Base-by-base conservation (phyloP, 2,329 filamentous ascomycete species). In the Colletotrichum shisoi region DNA sequence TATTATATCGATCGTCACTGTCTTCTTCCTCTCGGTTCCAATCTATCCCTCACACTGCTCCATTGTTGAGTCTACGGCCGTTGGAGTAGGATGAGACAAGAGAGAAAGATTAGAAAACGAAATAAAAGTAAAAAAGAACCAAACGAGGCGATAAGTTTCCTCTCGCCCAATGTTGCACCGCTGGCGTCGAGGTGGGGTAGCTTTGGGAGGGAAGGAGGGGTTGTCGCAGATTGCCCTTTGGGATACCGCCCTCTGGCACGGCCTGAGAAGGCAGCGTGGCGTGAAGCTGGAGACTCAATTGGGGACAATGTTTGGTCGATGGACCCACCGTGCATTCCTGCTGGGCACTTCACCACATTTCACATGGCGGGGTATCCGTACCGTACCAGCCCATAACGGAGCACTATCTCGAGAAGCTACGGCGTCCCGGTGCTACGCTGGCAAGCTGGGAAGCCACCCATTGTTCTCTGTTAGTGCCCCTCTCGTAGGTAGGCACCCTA, bases 201-300 rank as follows among this genome's bases (percentile, higher is more conserved):
- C 45, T 56, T 64, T 49, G 34, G 24, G n/a, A 57, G 39, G 52
- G 53, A 67, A 67, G 64, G 64, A 67, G 64, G 64, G 64, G 64
- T 64, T 64, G 61, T 67, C 64, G 61, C 64, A 67, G 56, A 54
- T 64, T 64, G 56, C 27, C 61, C 49, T 56, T 64, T 56, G 54
- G n/a, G 53, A 42, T 64, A 64, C 49, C 27, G 54, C 42, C 54
- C 54, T 63, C 60, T 67, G 60, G 58, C 59, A 67, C 53, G 46
- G 17, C 60, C 42, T 24, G 54, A 54, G 61, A 64, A 67, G 53
- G 61, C 61, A 34, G 64, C 64, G 61, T 64, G 64, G 61, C 64
- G 54, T 53, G 46, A 59, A 49, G 54, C 48, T 39, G 37, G 54
- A 45, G 34, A 58, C 54, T 48, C 54, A 27, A 67, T 67, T 67